These are phyloP conservation scores for Euphorbia celastroides DNA, from an alignment of 441 rosid genomes.

Conservation along the genomic window DNA sequence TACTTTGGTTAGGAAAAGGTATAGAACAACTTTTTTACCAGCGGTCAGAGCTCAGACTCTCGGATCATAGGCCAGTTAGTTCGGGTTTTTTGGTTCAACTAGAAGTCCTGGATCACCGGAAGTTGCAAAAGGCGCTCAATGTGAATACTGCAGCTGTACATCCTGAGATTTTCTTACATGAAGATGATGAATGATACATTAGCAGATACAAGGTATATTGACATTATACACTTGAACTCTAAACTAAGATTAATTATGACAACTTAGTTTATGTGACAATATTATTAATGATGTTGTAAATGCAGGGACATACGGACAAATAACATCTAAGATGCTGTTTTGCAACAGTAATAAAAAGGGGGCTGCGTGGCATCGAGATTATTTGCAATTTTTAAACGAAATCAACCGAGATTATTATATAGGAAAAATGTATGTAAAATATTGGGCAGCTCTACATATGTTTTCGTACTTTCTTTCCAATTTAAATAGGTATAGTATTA, in stretches of 20 bases:
- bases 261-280: not conserved
- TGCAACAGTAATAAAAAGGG: conserved; percentile 4
- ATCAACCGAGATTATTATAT: not conserved
- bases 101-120: conserved; percentile 78
- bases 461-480: not conserved
- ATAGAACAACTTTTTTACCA: conserved; percentile 75
- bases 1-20: conserved; percentile 85
- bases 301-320: conserved; percentile 22
- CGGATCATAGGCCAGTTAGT: conserved; percentile 96
- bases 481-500: not conserved
- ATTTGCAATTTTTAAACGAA: conserved; percentile 2
- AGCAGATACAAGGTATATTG: conserved; percentile 17
- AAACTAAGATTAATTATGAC: too few species aligned
- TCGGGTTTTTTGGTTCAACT: conserved; percentile 65
- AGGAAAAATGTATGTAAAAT: conserved; percentile 7
- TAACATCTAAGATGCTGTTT: conserved; percentile 2
- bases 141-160: conserved; percentile 64
- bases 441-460: conserved; percentile 1
- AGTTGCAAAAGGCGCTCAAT: conserved; percentile 73
- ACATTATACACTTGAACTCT: not conserved
- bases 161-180: conserved; percentile 51
- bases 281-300: conserved; percentile 6
- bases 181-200: conserved; percentile 20
- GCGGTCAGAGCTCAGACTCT: conserved; percentile 52
- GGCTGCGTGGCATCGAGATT: conserved; percentile 13